phyloP scores from a whole-genome alignment of 1,139 yeast species.

The Taphrina communis region DNA sequence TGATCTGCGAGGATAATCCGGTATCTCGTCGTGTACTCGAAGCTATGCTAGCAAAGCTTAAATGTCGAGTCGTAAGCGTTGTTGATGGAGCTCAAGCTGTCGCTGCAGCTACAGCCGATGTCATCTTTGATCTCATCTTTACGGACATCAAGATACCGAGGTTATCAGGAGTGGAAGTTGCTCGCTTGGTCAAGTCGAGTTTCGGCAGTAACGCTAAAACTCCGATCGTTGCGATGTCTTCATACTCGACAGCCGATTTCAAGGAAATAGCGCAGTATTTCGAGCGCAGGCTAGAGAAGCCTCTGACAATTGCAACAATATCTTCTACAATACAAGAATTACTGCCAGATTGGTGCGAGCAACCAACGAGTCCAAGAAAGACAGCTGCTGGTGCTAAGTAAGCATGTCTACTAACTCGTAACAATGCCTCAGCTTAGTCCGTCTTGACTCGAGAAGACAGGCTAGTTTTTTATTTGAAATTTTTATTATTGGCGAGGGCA shows the following conservation, averaged over 20 bases:
- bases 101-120: conserved; percentile 80
- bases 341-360: conserved; percentile 25
- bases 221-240: conserved; percentile 78
- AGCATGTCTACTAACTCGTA: no score
- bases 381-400: no score
- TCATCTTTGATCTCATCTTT: conserved; percentile 80
- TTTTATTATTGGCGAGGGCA: conserved; percentile 3
- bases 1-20: conserved; percentile 87
- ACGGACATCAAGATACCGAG: conserved; percentile 74
- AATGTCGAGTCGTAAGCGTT: conserved; percentile 81
- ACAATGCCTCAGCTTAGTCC: not conserved
- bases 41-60: conserved; percentile 68
- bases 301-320: conserved; percentile 18
- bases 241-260: conserved; percentile 52
- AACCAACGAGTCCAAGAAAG: not conserved
- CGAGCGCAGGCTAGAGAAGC: conserved; percentile 35
- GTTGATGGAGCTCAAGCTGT: conserved; percentile 82
- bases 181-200: conserved; percentile 76
- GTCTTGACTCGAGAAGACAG: no score
- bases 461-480: not conserved
- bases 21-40: conserved; percentile 74
- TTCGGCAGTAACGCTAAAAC: conserved; percentile 75
- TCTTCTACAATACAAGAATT: conserved; percentile 27
- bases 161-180: conserved; percentile 72
- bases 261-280: conserved; percentile 30